Base-by-base conservation (phyloP, 2,329 filamentous ascomycete genomes). In the Pseudogymnoascus destructans region DNA sequence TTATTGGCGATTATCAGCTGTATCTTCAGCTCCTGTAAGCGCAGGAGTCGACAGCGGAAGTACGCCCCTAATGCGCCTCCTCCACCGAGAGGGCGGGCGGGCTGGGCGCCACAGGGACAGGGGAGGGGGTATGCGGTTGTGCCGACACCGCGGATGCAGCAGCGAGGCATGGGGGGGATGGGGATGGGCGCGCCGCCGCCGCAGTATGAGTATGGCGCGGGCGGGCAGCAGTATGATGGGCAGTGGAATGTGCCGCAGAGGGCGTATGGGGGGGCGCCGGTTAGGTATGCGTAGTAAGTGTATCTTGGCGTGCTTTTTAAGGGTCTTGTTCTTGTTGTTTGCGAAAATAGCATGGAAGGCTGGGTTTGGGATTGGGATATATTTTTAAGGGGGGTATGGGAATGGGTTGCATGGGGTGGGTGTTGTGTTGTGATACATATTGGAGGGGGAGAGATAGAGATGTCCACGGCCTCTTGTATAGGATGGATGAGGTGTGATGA, bases 1-100 rank as follows among this genome's bases (percentile, higher is more conserved):
- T 67, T 95, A 15, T 69, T 95, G 49, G 76, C 79, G 32, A 73
- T 96, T 56, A 63, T 85, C 9, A 79, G 78, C 67, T 95, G 89
- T 72, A 77, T 84, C 65, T 72, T 77, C 60, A 77, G 76, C 64
- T 79, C 79, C 46, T 82, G 76, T 65, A 73, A 77, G 36, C 72
- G 76, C 35, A 70, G 74, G 38, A 63, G 63, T 17, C 59, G 62
- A 3, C 5, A 9, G 3, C 15, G 32, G 15, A 52, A 40, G 11
- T 49, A 49, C 8, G 42, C 17, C 13, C 9, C 27, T 30, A 30
- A 30, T 30, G 13, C 32, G 5, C 38, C 38, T 1, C 5, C 13
- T n/a, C 38, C 35, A 6, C 49, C 46, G 10, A 13, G 10, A 19
- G 5, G 13, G 2, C 13, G 33, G 5, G 4, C n/a, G 5, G 30